Conservation (phyloP, 148 eudicot species). For the Vaccinium myrtillus region DNA sequence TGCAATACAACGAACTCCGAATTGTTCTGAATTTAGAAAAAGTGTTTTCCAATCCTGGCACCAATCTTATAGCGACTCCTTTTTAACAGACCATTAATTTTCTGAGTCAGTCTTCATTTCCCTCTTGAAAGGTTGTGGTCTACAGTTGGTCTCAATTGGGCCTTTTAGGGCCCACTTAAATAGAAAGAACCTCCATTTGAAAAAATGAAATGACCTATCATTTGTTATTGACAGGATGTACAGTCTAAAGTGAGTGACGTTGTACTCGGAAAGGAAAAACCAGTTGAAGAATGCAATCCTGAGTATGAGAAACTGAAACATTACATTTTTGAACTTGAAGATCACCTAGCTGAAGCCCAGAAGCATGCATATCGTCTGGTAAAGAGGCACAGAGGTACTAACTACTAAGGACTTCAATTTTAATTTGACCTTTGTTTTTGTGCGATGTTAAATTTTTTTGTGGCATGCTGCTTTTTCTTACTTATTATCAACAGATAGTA, state of each 20-base stretch:
- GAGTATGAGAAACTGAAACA: slow-evolving; percentile 85
- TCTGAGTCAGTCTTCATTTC: not conserved
- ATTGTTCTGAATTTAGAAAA: not conserved
- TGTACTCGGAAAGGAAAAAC: slow-evolving; percentile 89
- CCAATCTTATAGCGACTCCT: not conserved
- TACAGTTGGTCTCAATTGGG: not conserved
- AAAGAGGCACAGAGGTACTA: slow-evolving; percentile 90
- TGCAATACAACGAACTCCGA: not conserved
- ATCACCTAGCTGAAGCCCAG: slow-evolving; percentile 91
- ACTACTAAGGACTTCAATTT: slow-evolving; percentile 31
- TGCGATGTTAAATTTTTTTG: no score
- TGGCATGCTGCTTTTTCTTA: not conserved
- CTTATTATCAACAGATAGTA: not conserved
- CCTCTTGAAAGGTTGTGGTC: not conserved
- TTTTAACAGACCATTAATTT: not conserved
- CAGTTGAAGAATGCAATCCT: slow-evolving; percentile 85
- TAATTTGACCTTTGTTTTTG: not conserved
- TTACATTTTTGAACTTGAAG: slow-evolving; percentile 91
- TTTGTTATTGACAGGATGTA: slow-evolving; percentile 54
- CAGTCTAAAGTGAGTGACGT: slow-evolving; percentile 91
- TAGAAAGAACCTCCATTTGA: slow-evolving; percentile 16
- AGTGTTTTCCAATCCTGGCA: not conserved
- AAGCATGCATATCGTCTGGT: slow-evolving; percentile 87
- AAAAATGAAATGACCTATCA: slow-evolving; percentile 2
- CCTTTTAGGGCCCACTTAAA: not conserved